Conservation (phyloP, 345 rosid species). For the Gossypium longicalyx region DNA sequence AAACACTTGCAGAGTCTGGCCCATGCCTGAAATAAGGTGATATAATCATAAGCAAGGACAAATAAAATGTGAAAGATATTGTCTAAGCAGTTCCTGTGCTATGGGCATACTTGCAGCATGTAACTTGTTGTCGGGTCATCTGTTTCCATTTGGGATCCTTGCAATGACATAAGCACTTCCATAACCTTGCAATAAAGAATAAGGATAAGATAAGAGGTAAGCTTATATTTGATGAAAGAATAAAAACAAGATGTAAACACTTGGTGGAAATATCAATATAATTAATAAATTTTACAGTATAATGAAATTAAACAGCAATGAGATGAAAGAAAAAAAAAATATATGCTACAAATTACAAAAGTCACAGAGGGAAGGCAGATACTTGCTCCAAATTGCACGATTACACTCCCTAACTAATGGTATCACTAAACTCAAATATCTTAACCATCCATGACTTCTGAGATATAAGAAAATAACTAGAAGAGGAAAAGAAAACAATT, state of each 20-base stretch:
- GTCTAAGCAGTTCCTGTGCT: background rate
- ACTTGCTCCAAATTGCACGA: background rate
- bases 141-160: conserved; percentile 94
- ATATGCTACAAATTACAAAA: background rate
- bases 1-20: conserved; percentile 99
- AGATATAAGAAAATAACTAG: background rate
- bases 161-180: conserved; percentile 99
- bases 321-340: background rate
- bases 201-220: background rate
- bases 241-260: background rate
- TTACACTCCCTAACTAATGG: background rate
- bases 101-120: conserved; percentile 77
- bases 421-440: background rate
- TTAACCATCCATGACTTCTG: background rate
- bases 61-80: conserved; percentile 2
- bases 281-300: background rate
- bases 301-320: background rate
- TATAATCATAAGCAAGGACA: conserved; percentile 12
- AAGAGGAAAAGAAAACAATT: conserved; percentile 5
- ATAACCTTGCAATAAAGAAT: conserved; percentile 55
- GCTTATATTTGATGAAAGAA: conserved; percentile 4
- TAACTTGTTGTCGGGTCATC: conserved; percentile 99
- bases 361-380: background rate
- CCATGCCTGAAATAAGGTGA: conserved; percentile 67
- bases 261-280: background rate